Evolutionary conservation across 2,329 filamentous ascomycete species (phyloP).

Genomic region (Bisporella sp.): DNA sequence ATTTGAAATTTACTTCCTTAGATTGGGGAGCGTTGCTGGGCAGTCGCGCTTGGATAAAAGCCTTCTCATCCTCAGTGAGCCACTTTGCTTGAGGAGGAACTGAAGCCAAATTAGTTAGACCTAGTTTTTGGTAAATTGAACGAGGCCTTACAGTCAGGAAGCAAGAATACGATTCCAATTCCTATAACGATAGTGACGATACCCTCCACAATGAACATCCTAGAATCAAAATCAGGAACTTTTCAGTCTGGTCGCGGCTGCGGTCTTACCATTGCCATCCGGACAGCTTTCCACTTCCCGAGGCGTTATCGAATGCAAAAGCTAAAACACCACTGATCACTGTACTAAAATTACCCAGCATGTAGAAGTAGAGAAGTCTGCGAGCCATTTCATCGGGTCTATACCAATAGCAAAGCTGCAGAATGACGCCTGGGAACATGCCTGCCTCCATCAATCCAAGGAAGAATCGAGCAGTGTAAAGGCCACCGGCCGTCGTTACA

Average conservation of each 20-base stretch:
- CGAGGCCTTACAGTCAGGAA: slow-evolving; percentile 41
- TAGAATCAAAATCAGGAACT: background rate
- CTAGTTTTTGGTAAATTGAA: background rate
- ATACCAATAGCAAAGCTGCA: slow-evolving; percentile 42
- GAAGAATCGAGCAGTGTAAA: slow-evolving; percentile 62
- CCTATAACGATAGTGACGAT: slow-evolving; percentile 39
- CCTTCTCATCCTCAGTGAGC: slow-evolving; percentile 39
- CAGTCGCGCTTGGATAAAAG: slow-evolving; percentile 40
- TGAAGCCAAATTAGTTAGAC: slow-evolving; percentile 9
- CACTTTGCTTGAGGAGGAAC: slow-evolving; percentile 37
- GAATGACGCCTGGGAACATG: slow-evolving; percentile 54
- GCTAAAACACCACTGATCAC: slow-evolving; percentile 37
- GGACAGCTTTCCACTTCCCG: slow-evolving; percentile 18
- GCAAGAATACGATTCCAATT: slow-evolving; percentile 41
- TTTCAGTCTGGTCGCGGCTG: too few species aligned
- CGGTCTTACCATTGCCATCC: slow-evolving; percentile 27
- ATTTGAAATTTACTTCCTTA: slow-evolving; percentile 34
- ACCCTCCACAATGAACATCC: slow-evolving; percentile 38
- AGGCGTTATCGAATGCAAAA: slow-evolving; percentile 34
- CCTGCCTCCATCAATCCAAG: slow-evolving; percentile 43
- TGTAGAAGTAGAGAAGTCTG: slow-evolving; percentile 38
- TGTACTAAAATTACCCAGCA: slow-evolving; percentile 34
- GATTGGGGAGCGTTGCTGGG: slow-evolving; percentile 37
- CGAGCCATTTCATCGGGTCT: slow-evolving; percentile 40
- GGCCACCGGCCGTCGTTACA: slow-evolving; percentile 49